phyloP scores from a whole-genome alignment of 2,329 filamentous ascomycete genomes.

The Aspergillus viridinutans region DNA sequence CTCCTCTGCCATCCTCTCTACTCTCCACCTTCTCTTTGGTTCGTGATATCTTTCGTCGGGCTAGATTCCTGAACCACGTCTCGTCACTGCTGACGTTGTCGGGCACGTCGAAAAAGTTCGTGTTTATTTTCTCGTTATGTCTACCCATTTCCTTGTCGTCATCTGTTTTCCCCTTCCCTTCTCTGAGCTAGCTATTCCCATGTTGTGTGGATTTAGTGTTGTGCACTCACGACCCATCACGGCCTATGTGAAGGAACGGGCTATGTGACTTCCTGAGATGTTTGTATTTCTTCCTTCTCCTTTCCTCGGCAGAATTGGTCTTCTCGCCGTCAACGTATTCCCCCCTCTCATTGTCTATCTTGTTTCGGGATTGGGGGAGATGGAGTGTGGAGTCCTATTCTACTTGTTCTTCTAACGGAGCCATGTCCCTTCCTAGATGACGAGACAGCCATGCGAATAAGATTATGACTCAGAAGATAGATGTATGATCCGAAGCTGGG shows the following conservation, averaged over 20 bases:
- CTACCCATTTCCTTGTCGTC: conserved; percentile 17
- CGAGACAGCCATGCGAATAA: conserved; percentile 25
- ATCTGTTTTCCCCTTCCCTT: conserved; percentile 24
- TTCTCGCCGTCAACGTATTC: conserved; percentile 13
- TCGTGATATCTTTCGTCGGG: conserved; percentile 26
- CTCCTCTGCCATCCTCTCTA: conserved; percentile 9
- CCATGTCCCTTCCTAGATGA: conserved; percentile 22
- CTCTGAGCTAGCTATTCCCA: conserved; percentile 28
- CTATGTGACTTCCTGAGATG: conserved; percentile 8
- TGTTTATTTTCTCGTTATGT: conserved; percentile 9
- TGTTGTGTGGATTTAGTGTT: conserved; percentile 29
- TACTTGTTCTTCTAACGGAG: conserved; percentile 22
- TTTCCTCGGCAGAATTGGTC: conserved; percentile 4
- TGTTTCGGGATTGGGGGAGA: conserved; percentile 18
- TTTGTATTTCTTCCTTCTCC: conserved; percentile 7
- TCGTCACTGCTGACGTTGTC: conserved; percentile 32
- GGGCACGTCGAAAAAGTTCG: conserved; percentile 37
- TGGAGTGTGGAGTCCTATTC: conserved; percentile 25
- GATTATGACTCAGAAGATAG: conserved; percentile 16
- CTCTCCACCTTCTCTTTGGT: conserved; percentile 19
- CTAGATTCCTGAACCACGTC: conserved; percentile 28
- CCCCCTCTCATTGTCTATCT: conserved; percentile 17
- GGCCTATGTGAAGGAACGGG: conserved; percentile 32
- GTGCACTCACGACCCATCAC: conserved; percentile 32
- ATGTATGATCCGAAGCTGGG: not conserved